Conservation (phyloP, 2,329 filamentous ascomycete genomes). For the Sordariomycetes sp. region DNA sequence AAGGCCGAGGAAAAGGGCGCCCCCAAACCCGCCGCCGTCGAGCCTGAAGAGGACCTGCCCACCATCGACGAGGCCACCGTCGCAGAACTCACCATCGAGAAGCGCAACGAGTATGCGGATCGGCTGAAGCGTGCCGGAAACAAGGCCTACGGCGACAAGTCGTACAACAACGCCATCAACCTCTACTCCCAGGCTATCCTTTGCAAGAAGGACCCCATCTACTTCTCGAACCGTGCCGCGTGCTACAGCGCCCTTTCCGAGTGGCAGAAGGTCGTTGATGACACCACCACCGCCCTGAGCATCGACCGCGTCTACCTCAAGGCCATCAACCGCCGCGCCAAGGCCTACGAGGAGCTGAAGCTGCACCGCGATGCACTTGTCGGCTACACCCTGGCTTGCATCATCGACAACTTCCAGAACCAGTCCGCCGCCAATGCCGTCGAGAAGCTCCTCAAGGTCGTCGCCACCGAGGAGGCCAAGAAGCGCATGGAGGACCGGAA, state of each 20-base stretch:
- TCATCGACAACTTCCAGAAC: constrained; percentile 95
- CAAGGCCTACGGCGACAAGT: constrained; percentile 89
- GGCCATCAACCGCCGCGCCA: constrained; percentile 90
- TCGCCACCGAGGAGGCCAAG: constrained; percentile 89
- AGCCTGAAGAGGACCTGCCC: constrained; percentile 58
- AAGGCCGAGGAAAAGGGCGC: constrained; percentile 14
- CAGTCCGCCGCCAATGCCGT: constrained; percentile 80
- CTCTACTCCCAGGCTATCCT: constrained; percentile 93
- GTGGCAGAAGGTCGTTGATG: constrained; percentile 94
- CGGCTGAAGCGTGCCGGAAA: constrained; percentile 95
- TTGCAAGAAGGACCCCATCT: constrained; percentile 95
- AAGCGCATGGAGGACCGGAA: constrained; percentile 76
- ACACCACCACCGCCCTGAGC: constrained; percentile 87
- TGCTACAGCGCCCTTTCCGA: constrained; percentile 90
- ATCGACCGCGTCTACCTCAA: constrained; percentile 96
- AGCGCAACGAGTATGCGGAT: constrained; percentile 76
- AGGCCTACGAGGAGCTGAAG: constrained; percentile 88
- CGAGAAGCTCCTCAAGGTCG: constrained; percentile 89
- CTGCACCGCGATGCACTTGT: constrained; percentile 90
- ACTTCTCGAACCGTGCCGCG: constrained; percentile 96
- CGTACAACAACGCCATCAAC: constrained; percentile 87
- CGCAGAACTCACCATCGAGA: constrained; percentile 40
- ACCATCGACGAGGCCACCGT: constrained; percentile 52
- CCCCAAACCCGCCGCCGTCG: constrained; percentile 38
- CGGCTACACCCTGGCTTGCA: constrained; percentile 97